These are phyloP conservation scores for Guyanaporus albipodus DNA, from an alignment of 768 basidiomycete species.

Conservation along the genomic window DNA sequence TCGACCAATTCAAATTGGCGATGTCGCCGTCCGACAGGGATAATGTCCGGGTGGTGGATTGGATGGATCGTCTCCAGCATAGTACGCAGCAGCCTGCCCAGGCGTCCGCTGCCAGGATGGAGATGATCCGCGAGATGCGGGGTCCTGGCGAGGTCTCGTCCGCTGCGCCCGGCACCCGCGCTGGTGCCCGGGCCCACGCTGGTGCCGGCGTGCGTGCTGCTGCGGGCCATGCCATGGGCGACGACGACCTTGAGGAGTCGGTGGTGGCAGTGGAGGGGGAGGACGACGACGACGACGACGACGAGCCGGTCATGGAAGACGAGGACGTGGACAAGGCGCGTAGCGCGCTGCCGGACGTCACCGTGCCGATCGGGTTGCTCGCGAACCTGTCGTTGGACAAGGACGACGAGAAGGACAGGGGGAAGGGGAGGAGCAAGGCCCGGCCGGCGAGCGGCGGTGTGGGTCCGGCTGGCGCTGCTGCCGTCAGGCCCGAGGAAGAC, in stretches of 20 bases:
- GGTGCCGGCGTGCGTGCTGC: background rate
- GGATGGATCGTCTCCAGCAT: constrained; percentile 68
- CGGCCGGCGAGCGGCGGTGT: constrained; percentile 24
- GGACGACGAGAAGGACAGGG: constrained; percentile 40
- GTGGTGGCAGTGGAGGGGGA: too few species aligned
- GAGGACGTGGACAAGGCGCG: constrained; percentile 45
- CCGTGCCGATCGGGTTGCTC: constrained; percentile 72
- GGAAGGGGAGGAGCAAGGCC: constrained; percentile 36
- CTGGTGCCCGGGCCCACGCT: background rate
- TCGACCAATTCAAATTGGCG: constrained; percentile 74
- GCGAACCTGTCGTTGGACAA: constrained; percentile 68
- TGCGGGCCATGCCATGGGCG: constrained; percentile 10
- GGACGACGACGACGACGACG: constrained; percentile 30
- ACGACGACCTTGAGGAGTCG: constrained; percentile 43
- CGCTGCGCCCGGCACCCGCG: too few species aligned
- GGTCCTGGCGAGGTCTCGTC: constrained; percentile 24
- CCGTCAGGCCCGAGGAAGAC: constrained; percentile 40
- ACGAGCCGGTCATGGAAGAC: constrained; percentile 31
- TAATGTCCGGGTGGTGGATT: constrained; percentile 65
- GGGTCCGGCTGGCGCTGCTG: constrained; percentile 2
- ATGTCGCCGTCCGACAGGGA: constrained; percentile 71
- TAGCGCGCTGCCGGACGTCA: constrained; percentile 58
- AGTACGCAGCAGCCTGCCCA: constrained; percentile 51
- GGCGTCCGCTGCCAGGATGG: constrained; percentile 27
- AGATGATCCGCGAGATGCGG: constrained; percentile 29